Evolutionary conservation across 1,284 basidiomycete species (phyloP), one percentile per base, ranked within the genome.

Genomic region (Cutaneotrichosporon sp.): DNA sequence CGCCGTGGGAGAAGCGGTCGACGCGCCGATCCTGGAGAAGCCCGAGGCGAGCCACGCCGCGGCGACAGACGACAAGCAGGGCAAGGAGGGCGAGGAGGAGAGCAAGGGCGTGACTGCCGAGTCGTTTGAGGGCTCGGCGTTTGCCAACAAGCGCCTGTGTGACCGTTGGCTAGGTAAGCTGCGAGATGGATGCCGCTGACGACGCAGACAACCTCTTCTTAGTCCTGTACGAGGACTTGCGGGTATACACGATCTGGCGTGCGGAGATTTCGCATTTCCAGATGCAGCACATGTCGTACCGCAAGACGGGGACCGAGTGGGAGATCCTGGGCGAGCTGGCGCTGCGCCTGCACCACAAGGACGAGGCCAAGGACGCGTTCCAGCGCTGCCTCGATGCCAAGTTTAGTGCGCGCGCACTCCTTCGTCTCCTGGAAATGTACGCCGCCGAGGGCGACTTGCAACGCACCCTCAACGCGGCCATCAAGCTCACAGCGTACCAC

Each of bases 261-360:
- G 94, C 96, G 4, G 96, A 98, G 70, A 87, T 97, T n/a, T 90
- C 91, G 1, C 94, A 99, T 70, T 98, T 96, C 81, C 96, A 94
- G 70, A 91, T 88, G 0, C 94, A 97, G 59, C 72, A 94, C 63
- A 87, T 97, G 58, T 91, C 92, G 0, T 98, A 97, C 71, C 84
- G 89, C 59, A 97, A 97, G 78, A 97, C 94, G 0, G 91, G 89
- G 0, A 79, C 90, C 15, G 94, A 99, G 75, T 99, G 96, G 94
- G 94, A 98, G 77, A 97, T 98, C 46, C 79, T 99, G 2, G 96
- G 94, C 30, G 96, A 98, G 68, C 80, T 99, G 8, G 94, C 93
- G 1, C 69, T 87, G 35, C 84, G 94, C 10, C 73, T 99, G 56
- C 88, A 97, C 67, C 96, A 97, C 78, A 92, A 90, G 72, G 94